Evolutionary conservation across 768 basidiomycete genomes (phyloP).

Genomic region (Tephrocybe sp.): DNA sequence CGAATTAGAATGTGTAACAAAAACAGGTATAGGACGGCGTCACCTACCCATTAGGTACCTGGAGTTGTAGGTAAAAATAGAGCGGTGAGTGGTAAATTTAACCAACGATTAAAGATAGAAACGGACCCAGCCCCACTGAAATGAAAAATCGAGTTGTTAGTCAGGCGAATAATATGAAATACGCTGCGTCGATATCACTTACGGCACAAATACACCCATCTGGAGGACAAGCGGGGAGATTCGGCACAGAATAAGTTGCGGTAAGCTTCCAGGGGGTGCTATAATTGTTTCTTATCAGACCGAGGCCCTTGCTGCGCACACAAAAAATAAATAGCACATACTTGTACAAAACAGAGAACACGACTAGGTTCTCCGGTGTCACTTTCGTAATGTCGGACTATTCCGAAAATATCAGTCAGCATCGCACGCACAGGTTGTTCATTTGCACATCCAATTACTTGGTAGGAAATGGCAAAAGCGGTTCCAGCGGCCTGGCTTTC

Average conservation of each 20-base stretch:
- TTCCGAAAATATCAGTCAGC: neutral
- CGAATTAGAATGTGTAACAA: neutral
- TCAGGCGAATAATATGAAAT: neutral
- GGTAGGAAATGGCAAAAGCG: constrained; percentile 54
- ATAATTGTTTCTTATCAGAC: neutral
- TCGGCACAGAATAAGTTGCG: constrained; percentile 45
- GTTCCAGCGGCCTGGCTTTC: constrained; percentile 49
- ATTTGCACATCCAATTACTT: constrained; percentile 24
- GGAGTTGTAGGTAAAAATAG: constrained; percentile 2
- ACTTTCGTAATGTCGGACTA: constrained; percentile 47
- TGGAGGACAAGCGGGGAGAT: constrained; percentile 45
- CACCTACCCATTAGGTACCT: constrained; percentile 39
- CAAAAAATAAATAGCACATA: constrained; percentile 17
- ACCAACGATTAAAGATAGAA: neutral
- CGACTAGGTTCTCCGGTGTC: constrained; percentile 46
- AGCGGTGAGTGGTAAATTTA: neutral
- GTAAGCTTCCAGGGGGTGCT: constrained; percentile 53
- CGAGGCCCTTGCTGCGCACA: neutral
- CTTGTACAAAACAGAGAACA: constrained; percentile 49
- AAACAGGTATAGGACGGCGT: neutral
- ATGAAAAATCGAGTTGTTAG: constrained; percentile 1
- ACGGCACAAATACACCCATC: constrained; percentile 53
- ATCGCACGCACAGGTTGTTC: neutral
- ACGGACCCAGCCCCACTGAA: constrained; percentile 51
- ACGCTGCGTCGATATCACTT: constrained; percentile 18